Evolutionary conservation across 495 filamentous ascomycete species (phyloP), one percentile per base, ranked within the genome.

Genomic region (Aspergillus sparsus): DNA sequence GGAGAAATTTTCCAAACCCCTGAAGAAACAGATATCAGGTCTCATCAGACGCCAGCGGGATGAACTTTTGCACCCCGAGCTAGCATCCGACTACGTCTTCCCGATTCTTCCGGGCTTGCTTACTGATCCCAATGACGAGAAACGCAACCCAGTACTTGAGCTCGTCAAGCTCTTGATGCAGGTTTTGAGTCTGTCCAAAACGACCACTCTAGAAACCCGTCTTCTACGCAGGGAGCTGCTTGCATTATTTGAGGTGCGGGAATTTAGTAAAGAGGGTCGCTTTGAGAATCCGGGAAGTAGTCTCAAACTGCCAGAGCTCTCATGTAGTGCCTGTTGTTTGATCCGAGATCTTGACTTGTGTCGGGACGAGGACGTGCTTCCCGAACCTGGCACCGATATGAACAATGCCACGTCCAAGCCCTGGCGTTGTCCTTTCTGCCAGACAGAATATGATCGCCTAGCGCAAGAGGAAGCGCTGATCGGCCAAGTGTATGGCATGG

Each of bases 131-230:
- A 80, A 83, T 18, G 66, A 75, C n/a, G 70, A 76, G 13, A 80
- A 80, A 33, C 81, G 82, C 57, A 95, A 96, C 68, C 91, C 95
- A 0, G 85, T 89, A 6, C 83, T 98, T 33, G 91, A 98, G 69
- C 82, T 98, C 6, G 89, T 95, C 60, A 97, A 96, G 70, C 83
- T 85, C 41, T 80, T 98, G 31, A 94, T 93, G 82, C 92, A 97
- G 62, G 88, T 98, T 31, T 78, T 98, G 49, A 89, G 86, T 58
- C 80, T 98, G 13, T 94, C 94, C 72, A 93, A 91, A 70, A 69
- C 61, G 10, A 89, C 92, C 58, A 87, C 85, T 2, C 82, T 96
- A 56, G 93, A 97, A 70, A 89, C 88, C 4, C 87, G 95, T 33
- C 74, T 95, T 21, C 79, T 98, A 3, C 86, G 94, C 27, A 93